These are phyloP conservation scores for Rhododendron ferrugineum DNA, from an alignment of 148 eudicot genomes.

Conservation along the genomic window DNA sequence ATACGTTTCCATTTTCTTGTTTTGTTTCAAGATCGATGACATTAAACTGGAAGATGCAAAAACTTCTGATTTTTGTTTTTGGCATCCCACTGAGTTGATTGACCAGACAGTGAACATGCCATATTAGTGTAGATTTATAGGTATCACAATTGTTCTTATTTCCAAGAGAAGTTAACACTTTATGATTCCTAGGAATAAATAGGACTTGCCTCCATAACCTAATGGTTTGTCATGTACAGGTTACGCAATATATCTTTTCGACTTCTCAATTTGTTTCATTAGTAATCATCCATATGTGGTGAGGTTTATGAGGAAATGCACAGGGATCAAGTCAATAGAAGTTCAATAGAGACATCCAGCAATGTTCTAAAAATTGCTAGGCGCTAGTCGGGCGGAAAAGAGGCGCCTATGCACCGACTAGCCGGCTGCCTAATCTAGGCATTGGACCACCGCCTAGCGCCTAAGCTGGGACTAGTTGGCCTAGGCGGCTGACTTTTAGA, in stretches of 20 bases:
- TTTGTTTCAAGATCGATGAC: background rate
- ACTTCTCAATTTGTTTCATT: background rate
- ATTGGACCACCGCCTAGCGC: no score
- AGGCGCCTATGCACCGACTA: no score
- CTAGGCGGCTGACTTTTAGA: no score
- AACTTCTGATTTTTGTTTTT: background rate
- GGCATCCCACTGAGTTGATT: background rate
- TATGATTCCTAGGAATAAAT: background rate
- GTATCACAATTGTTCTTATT: background rate
- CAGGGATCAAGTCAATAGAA: background rate
- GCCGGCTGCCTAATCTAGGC: no score
- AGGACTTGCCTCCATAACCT: background rate
- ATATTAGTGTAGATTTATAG: background rate
- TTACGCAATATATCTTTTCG: background rate
- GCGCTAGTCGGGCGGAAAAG: no score
- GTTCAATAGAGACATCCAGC: background rate
- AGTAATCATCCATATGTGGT: background rate
- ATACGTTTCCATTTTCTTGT: background rate
- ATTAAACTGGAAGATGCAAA: background rate
- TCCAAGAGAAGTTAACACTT: background rate
- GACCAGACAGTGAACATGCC: background rate
- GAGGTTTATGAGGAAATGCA: background rate
- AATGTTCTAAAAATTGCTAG: no score
- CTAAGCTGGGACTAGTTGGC: no score
- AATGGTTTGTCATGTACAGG: background rate